These are phyloP conservation scores for Backusella mclennaniae DNA, from an alignment of 192 early-diverging fungal genomes.

Conservation along the genomic window DNA sequence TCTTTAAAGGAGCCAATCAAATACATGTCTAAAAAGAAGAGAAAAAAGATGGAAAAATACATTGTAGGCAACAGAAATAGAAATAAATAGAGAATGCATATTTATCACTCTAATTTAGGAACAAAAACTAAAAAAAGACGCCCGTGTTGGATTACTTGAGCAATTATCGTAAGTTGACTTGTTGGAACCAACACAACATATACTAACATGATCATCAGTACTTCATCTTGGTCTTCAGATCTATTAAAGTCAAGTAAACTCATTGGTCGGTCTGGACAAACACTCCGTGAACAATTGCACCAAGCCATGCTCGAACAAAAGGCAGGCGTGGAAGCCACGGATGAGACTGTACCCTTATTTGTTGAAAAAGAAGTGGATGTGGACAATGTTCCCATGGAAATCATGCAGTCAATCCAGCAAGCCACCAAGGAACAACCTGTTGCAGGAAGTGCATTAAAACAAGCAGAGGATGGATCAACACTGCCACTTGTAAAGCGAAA, in stretches of 20 bases:
- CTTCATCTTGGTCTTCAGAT: constrained; percentile 67
- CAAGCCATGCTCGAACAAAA: constrained; percentile 66
- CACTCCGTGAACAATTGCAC: constrained; percentile 63
- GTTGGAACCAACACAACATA: background rate
- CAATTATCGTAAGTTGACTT: constrained; percentile 46
- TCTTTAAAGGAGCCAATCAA: constrained; percentile 21
- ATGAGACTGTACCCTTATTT: constrained; percentile 57
- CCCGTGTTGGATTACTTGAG: constrained; percentile 63
- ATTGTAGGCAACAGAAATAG: constrained; percentile 48
- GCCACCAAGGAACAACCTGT: constrained; percentile 21
- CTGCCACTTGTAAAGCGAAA: constrained; percentile 43
- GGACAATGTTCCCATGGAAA: constrained; percentile 4
- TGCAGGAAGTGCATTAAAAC: constrained; percentile 49
- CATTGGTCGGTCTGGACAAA: constrained; percentile 62
- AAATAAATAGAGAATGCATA: background rate
- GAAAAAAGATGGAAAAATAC: constrained; percentile 77
- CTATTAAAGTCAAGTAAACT: constrained; percentile 68
- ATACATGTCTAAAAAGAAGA: constrained; percentile 67
- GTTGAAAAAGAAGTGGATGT: constrained; percentile 47
- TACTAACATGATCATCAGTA: constrained; percentile 12
- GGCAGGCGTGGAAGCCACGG: constrained; percentile 57
- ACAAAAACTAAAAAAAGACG: constrained; percentile 81
- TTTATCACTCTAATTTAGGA: constrained; percentile 40
- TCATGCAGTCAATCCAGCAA: background rate
- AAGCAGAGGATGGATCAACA: constrained; percentile 37